Conservation (phyloP, 352 stramenopile genomes). For the Stramenopiles sp. region DNA sequence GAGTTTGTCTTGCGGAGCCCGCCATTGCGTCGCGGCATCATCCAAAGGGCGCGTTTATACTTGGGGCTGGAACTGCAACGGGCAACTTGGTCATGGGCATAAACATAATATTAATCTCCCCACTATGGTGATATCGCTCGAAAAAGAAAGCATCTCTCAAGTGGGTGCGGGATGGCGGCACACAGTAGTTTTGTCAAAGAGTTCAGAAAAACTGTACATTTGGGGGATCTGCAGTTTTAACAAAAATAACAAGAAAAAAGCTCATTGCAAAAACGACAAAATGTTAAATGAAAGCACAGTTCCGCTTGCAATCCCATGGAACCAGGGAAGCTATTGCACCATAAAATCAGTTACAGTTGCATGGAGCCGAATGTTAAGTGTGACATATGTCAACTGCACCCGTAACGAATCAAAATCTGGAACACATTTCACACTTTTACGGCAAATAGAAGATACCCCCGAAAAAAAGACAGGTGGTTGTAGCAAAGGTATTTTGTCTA, state of each 20-base stretch:
- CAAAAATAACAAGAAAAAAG: neutral
- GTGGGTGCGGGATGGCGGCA: conserved; percentile 1
- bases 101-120: conserved; percentile 18
- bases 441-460: no score
- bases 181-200: neutral
- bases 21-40: conserved; percentile 12
- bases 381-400: neutral
- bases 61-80: neutral
- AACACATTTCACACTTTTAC: no score
- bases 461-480: no score
- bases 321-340: neutral
- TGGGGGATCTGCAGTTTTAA: neutral
- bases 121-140: neutral
- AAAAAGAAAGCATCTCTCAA: conserved; percentile 4
- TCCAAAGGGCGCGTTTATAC: neutral
- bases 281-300: neutral
- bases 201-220: neutral
- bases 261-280: neutral
- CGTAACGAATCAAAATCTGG: neutral
- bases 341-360: neutral
- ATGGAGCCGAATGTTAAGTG: conserved; percentile 9
- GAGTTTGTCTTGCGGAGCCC: neutral
- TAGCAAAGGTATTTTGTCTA: no score
- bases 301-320: neutral
- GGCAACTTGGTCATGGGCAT: neutral